Evolutionary conservation across 768 basidiomycete genomes (phyloP).

Genomic region (Amanita rubescens): DNA sequence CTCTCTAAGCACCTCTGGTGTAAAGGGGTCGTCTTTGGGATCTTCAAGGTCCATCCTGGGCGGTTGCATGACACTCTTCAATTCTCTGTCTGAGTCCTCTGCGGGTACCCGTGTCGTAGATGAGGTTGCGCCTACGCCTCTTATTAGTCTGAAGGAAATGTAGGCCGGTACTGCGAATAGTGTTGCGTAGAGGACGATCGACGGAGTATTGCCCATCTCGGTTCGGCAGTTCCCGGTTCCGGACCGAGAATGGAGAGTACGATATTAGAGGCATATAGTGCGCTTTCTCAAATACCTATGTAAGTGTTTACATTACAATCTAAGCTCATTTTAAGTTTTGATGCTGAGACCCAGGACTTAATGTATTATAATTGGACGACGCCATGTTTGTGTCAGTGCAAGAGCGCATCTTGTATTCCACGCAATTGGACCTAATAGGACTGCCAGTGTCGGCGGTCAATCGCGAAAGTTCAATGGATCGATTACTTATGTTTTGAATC

Average conservation of each 20-base stretch:
- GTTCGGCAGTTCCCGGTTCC: slow-evolving; percentile 10
- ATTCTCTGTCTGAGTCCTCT: slow-evolving; percentile 21
- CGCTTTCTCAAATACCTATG: no score
- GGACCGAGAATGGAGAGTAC: no score
- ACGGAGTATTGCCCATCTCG: slow-evolving; percentile 8
- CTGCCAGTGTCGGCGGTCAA: no score
- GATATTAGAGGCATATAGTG: no score
- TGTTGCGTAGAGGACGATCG: slow-evolving; percentile 20
- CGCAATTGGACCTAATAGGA: no score
- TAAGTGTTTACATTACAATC: not conserved
- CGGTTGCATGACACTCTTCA: slow-evolving; percentile 68
- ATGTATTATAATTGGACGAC: no score
- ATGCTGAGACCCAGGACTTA: no score
- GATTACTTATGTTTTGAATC: no score
- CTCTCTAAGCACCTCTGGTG: slow-evolving; percentile 54
- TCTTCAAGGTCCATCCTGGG: slow-evolving; percentile 51
- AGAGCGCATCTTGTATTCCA: no score
- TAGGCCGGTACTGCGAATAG: slow-evolving; percentile 21
- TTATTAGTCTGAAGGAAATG: slow-evolving; percentile 17
- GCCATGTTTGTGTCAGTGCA: no score
- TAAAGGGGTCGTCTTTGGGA: slow-evolving; percentile 76
- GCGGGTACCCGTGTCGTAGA: slow-evolving; percentile 14
- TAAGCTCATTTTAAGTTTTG: no score
- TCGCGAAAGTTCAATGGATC: no score
- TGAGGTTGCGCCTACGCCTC: not conserved